Base-by-base conservation (phyloP, 2,329 filamentous ascomycete species). In the Teratosphaeria viscida region DNA sequence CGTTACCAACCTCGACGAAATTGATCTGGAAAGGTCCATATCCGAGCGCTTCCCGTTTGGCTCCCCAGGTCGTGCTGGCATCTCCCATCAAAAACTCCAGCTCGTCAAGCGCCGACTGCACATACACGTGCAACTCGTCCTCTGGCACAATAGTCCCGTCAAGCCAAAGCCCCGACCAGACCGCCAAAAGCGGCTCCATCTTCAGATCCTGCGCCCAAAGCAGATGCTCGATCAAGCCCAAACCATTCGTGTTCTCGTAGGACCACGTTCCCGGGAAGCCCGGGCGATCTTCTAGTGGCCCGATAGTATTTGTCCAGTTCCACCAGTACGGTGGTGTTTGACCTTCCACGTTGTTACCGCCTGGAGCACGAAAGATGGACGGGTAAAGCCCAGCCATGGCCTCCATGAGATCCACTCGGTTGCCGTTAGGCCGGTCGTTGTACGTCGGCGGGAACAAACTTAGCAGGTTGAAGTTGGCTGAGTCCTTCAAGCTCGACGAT, bases 1-100 rank as follows among this genome's bases (percentile, higher is more conserved):
- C 85, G 68, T 88, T 88, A 60, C 86, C 85, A 52, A 88, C 73
- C 71, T 88, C 85, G 58, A 88, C 82, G 64, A 81, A 85, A 12
- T 58, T 75, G 55, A 88, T 76, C 34, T 70, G 74, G 73, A 83
- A 88, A 0, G 85, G 85, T 60, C 83, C 77, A 65, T 86, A 81
- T 3, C 85, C 85, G 2, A 85, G 76, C 52, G 79, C 72, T 6
- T 83, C 83, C 19, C 85, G 82, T 6, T 79, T 71, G 3, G 79
- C 76, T 14, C 85, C 85, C 75, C 81, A 86, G 27, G 76, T 77
- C 1, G 82, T 82, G 54, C 76, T 73, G 1, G 73, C 69, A 43
- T 79, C 73, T 2, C 85, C 84, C 11, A 78, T 77, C 37, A 86
- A 76, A 70, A 86, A 87, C 68, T 87, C 84, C 53, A 87, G 78